Conservation (phyloP, 2,329 filamentous ascomycete species). For the Tympanopsis confertula region DNA sequence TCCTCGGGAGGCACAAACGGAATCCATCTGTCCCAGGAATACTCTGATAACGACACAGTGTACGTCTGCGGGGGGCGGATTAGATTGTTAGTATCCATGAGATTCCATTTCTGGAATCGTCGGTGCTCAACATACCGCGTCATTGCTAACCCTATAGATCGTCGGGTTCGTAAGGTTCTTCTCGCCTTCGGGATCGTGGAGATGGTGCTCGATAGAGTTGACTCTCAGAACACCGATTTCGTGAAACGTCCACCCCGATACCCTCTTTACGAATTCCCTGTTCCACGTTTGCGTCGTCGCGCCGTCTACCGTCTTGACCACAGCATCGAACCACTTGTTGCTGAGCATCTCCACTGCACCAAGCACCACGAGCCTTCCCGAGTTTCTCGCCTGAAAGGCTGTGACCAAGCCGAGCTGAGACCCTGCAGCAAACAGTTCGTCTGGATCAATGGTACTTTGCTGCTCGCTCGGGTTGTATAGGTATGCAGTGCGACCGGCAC, state of each 20-base stretch:
- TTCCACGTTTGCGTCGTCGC: slow-evolving; percentile 57
- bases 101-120: too few relatives aligned
- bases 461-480: slow-evolving; percentile 91
- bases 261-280: slow-evolving; percentile 69
- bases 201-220: slow-evolving; percentile 69
- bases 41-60: slow-evolving; percentile 81
- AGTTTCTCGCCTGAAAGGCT: slow-evolving; percentile 82
- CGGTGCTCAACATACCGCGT: slow-evolving; percentile 62
- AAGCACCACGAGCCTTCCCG: slow-evolving; percentile 74
- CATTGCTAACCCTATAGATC: slow-evolving; percentile 92
- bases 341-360: slow-evolving; percentile 79
- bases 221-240: slow-evolving; percentile 83
- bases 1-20: slow-evolving; percentile 60
- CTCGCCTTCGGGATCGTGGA: slow-evolving; percentile 38
- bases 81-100: slow-evolving; percentile 12
- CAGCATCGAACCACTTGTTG: slow-evolving; percentile 78
- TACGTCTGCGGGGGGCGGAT: slow-evolving; percentile 47
- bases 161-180: slow-evolving; percentile 60
- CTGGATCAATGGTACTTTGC: slow-evolving; percentile 43
- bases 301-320: slow-evolving; percentile 50
- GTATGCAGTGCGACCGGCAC: slow-evolving; percentile 76
- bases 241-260: slow-evolving; percentile 94
- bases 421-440: slow-evolving; percentile 78
- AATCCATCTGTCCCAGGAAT: slow-evolving; percentile 58
- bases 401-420: slow-evolving; percentile 77